Evolutionary conservation across 345 rosid species (phyloP).

Genomic region (Lepidium aucheri): DNA sequence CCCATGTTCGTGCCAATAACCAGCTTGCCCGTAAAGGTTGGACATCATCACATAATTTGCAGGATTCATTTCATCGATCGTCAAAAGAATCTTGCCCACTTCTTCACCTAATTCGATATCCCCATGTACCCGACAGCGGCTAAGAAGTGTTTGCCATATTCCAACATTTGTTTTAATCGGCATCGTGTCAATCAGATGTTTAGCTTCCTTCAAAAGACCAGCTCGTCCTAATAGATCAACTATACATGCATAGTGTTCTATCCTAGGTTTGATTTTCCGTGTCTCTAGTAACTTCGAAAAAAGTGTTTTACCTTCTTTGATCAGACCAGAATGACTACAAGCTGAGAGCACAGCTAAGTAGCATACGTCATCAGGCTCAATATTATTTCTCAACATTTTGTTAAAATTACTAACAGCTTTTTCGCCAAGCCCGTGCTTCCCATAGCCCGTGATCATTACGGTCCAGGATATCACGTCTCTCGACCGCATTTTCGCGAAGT

Average conservation of each 20-base stretch:
- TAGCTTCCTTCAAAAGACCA: slow-evolving; percentile 67
- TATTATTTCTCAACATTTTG: slow-evolving; percentile 38
- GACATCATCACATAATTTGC: slow-evolving; percentile 81
- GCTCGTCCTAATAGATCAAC: slow-evolving; percentile 84
- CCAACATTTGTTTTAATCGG: slow-evolving; percentile 54
- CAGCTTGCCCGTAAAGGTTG: slow-evolving; percentile 68
- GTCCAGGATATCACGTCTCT: slow-evolving; percentile 89
- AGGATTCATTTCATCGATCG: slow-evolving; percentile 50
- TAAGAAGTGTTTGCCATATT: slow-evolving; percentile 87
- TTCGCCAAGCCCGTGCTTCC: slow-evolving; percentile 76
- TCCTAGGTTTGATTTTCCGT: slow-evolving; percentile 35
- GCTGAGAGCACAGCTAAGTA: slow-evolving; percentile 78
- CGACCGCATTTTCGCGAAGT: slow-evolving; percentile 44
- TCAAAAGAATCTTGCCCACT: slow-evolving; percentile 53
- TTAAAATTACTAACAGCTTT: slow-evolving; percentile 48
- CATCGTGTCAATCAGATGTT: slow-evolving; percentile 54
- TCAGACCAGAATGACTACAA: slow-evolving; percentile 82
- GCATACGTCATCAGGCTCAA: slow-evolving; percentile 71
- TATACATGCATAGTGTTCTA: slow-evolving; percentile 82
- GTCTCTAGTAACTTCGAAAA: slow-evolving; percentile 45
- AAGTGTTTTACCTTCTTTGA: slow-evolving; percentile 52
- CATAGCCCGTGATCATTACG: slow-evolving; percentile 78
- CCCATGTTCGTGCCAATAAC: slow-evolving; percentile 57
- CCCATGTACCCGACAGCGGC: slow-evolving; percentile 75
- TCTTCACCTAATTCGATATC: slow-evolving; percentile 55